Evolutionary conservation across 129 eudicot genomes (phyloP).

Genomic region (Pulicaria dysenterica): DNA sequence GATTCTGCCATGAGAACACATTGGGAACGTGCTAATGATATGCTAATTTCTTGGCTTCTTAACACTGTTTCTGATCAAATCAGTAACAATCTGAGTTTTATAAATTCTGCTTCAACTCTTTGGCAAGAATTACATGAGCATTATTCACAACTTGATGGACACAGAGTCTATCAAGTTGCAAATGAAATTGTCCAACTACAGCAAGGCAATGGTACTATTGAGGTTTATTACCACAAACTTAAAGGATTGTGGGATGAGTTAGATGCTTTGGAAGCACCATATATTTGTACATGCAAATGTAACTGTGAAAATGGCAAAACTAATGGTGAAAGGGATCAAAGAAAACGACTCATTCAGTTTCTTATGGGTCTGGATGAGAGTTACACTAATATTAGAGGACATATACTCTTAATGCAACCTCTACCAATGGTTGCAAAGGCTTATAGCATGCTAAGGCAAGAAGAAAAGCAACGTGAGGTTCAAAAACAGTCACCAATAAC

Average conservation of each 20-base stretch:
- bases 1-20: background rate
- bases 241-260: too few relatives aligned
- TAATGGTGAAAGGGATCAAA: background rate
- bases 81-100: background rate
- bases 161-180: too few relatives aligned
- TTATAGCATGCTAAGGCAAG: too few relatives aligned
- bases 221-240: too few relatives aligned
- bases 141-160: too few relatives aligned
- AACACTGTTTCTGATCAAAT: background rate
- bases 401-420: too few relatives aligned
- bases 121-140: too few relatives aligned
- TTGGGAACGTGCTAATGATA: background rate
- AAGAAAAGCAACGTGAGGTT: too few relatives aligned
- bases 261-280: background rate
- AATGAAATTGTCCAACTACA: too few relatives aligned
- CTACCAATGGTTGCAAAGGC: too few relatives aligned
- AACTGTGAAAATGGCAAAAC: background rate
- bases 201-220: background rate
- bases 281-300: background rate
- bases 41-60: background rate
- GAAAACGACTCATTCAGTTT: background rate
- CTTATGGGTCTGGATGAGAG: background rate
- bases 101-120: background rate
- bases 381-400: too few relatives aligned
- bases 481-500: too few relatives aligned